Evolutionary conservation across 2,329 filamentous ascomycete genomes (phyloP), one percentile per base, ranked within the genome.

Genomic region (Colletotrichum spaethianum): DNA sequence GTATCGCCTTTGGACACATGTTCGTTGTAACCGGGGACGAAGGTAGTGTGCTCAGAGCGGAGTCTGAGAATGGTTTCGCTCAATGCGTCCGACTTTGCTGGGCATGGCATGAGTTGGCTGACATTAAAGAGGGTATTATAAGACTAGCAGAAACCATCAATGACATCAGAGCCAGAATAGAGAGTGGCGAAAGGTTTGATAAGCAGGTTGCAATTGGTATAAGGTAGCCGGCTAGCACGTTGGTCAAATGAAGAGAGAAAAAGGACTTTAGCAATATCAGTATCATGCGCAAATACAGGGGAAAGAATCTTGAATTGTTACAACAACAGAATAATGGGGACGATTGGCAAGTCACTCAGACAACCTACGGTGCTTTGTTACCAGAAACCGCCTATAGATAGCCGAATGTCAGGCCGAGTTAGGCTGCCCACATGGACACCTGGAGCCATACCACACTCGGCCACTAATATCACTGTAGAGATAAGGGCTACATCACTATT

Each of bases 101-200:
- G 80, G 86, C 91, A 7, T 95, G 93, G 90, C 92, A 93, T 79
- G 86, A 91, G 2, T 90, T 92, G 76, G 85, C 86, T 20, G 84
- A 89, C 63, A 81, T 97, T 20, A 86, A 84, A 0, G 92, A 95
- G 76, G 94, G 93, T 0, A 86, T 96, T 6, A 80, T 84, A 77
- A 88, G 93, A 75, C 82, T 95, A 65, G 91, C 57, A 6, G 53
- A 44, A 8, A 64, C 60, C 0, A 69, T 69, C 16, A 2, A 8
- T 2, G 26, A 64, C 4, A 40, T 69, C 1, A 57, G 60, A 1
- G 11, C 18, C 3, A 56, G 60, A 3, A 57, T 52, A 5, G 8
- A 57, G 20, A 53, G 23, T 3, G 60, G 60, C 1, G 66, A 69
- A 12, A 33, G 36, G 23, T 48, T 69, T 4, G 38, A 60, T 28